Conservation (phyloP, 495 filamentous ascomycete species). For the Tuber calosporum region DNA sequence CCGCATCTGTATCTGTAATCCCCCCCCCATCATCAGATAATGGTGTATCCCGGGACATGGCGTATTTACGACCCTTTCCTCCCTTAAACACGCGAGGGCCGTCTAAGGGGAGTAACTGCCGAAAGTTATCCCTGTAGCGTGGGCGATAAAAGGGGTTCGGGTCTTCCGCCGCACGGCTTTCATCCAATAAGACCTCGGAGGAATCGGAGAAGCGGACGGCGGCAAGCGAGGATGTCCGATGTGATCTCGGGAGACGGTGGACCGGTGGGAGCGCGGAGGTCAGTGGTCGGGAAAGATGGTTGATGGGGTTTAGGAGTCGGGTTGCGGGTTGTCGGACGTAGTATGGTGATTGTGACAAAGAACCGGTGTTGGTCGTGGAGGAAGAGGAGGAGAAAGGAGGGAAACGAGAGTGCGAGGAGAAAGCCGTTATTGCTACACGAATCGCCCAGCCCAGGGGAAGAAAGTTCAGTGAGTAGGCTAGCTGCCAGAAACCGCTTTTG, state of each 20-base stretch:
- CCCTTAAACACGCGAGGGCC: constrained; percentile 18
- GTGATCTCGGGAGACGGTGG: neutral
- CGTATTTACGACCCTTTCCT: neutral
- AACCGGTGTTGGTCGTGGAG: neutral
- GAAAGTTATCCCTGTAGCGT: neutral
- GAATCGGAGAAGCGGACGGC: constrained; percentile 28
- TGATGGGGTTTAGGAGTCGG: constrained; percentile 22
- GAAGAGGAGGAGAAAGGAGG: neutral
- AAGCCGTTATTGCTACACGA: neutral
- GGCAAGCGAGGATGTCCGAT: constrained; percentile 14
- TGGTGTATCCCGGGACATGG: neutral
- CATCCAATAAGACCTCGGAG: constrained; percentile 31
- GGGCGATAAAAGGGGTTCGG: neutral
- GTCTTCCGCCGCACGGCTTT: neutral
- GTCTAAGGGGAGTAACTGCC: constrained; percentile 14
- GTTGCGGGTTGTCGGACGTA: constrained; percentile 19
- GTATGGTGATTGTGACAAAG: constrained; percentile 9
- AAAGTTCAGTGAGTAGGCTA: neutral
- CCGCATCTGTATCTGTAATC: constrained; percentile 22
- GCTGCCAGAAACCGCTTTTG: neutral
- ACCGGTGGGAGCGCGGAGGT: neutral
- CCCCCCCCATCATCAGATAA: constrained; percentile 14
- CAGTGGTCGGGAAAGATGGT: constrained; percentile 15
- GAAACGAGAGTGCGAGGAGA: neutral
- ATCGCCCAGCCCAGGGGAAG: neutral